A percentile compares a stretch with the other conserved stretches of the same genome.
Evolutionary conservation across 768 basidiomycete genomes (phyloP).

Genomic region (Auricularia cornea): DNA sequence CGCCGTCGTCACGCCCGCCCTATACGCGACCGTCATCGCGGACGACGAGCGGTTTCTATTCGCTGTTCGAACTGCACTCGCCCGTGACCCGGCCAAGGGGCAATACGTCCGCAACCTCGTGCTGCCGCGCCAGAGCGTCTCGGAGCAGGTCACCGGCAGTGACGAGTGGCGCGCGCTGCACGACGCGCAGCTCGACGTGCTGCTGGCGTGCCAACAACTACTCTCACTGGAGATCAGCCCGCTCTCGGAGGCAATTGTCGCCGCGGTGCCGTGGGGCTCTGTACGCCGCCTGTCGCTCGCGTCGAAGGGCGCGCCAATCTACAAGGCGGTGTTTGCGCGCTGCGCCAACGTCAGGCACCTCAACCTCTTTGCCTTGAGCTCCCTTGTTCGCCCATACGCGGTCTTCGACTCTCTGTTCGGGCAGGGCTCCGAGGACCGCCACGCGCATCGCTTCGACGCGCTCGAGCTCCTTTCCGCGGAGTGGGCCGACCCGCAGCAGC

Average conservation of each 20-base stretch:
- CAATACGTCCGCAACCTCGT: background rate
- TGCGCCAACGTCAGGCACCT: background rate
- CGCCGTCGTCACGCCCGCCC: background rate
- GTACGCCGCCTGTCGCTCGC: background rate
- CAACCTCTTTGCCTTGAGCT: background rate
- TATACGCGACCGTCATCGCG: background rate
- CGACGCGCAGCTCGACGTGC: background rate
- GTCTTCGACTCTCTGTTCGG: background rate
- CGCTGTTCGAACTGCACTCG: background rate
- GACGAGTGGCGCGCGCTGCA: background rate
- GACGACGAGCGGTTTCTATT: background rate
- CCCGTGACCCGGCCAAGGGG: background rate
- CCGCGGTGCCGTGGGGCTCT: background rate
- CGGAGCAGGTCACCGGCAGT: background rate
- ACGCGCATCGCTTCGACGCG: too few relatives aligned
- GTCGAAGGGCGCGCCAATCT: background rate
- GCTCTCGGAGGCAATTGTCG: background rate
- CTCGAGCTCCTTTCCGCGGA: too few relatives aligned
- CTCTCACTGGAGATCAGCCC: background rate
- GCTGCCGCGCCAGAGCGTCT: background rate
- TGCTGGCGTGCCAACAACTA: background rate
- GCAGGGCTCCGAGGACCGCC: too few relatives aligned
- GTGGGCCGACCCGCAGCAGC: too few relatives aligned
- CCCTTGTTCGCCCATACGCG: background rate
- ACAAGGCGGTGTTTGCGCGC: background rate